phyloP scores from a whole-genome alignment of 2,329 filamentous ascomycete species.

The Meredithiella fracta region DNA sequence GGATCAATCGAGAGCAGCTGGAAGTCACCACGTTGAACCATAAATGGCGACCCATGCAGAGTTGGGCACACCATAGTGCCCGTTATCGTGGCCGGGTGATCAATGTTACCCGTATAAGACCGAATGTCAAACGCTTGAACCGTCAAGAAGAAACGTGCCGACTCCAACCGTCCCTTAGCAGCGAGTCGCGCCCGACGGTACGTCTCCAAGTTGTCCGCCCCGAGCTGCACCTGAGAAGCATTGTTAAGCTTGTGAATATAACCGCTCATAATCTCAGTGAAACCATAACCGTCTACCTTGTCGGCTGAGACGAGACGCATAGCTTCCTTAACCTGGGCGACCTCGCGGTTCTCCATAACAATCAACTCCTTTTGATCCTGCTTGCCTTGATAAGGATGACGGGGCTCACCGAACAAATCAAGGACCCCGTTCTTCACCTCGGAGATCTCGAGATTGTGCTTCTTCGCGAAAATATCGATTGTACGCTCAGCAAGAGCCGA shows the following conservation, averaged over 20 bases:
- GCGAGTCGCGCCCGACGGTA: constrained; percentile 36
- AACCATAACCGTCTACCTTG: constrained; percentile 36
- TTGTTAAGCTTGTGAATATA: constrained; percentile 36
- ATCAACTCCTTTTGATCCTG: constrained; percentile 12
- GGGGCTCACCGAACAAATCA: constrained; percentile 38
- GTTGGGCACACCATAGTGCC: constrained; percentile 42
- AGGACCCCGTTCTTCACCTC: constrained; percentile 30
- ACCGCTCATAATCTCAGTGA: constrained; percentile 49
- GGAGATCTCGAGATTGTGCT: constrained; percentile 28
- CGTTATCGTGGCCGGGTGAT: constrained; percentile 37
- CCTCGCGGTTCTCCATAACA: constrained; percentile 23
- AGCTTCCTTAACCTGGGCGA: constrained; percentile 21
- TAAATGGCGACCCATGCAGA: constrained; percentile 40
- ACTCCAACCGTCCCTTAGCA: constrained; percentile 37
- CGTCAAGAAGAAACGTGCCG: constrained; percentile 41
- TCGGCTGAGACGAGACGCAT: constrained; percentile 28
- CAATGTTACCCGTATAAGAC: constrained; percentile 29
- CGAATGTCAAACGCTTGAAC: constrained; percentile 38
- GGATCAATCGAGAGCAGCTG: constrained; percentile 38
- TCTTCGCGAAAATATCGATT: constrained; percentile 33
- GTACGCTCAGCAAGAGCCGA: constrained; percentile 50
- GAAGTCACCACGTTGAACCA: constrained; percentile 41
- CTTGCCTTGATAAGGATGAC: constrained; percentile 19
- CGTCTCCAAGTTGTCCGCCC: constrained; percentile 31
- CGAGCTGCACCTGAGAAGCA: constrained; percentile 19